These are phyloP conservation scores for Paraglomus occultum DNA, from an alignment of 192 early-diverging fungal species.

Conservation along the genomic window DNA sequence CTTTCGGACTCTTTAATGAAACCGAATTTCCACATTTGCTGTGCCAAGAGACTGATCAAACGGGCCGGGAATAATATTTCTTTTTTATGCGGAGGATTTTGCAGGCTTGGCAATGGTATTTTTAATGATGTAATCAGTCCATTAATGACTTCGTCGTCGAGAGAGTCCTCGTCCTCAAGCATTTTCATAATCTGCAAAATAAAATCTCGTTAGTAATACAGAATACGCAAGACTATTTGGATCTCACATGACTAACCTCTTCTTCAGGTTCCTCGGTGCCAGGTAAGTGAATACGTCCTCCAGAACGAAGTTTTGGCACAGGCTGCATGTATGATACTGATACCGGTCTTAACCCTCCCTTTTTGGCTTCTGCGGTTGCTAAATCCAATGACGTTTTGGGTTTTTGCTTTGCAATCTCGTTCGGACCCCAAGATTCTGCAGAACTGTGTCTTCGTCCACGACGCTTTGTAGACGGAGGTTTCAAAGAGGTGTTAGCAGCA, in stretches of 20 bases:
- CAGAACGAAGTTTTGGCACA: constrained; percentile 15
- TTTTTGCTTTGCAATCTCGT: constrained; percentile 24
- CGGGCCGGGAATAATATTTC: constrained; percentile 97
- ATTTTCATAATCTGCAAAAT: constrained; percentile 53
- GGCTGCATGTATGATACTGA: constrained; percentile 20
- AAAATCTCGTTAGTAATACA: too few relatives aligned
- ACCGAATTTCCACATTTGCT: constrained; percentile 86
- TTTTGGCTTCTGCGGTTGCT: constrained; percentile 25
- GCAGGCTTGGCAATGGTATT: constrained; percentile 82
- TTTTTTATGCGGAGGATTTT: constrained; percentile 71
- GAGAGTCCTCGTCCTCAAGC: constrained; percentile 58
- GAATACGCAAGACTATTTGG: neutral
- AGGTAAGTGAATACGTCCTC: constrained; percentile 22
- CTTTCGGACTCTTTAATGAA: constrained; percentile 78
- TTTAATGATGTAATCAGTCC: constrained; percentile 86
- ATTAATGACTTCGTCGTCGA: constrained; percentile 81
- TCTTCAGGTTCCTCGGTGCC: constrained; percentile 40
- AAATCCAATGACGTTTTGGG: constrained; percentile 29
- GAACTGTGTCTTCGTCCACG: constrained; percentile 26
- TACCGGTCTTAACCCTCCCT: constrained; percentile 16
- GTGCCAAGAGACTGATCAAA: constrained; percentile 78
- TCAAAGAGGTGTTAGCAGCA: constrained; percentile 12
- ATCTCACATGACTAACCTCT: constrained; percentile 18
- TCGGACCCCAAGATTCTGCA: constrained; percentile 26
- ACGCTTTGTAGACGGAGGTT: constrained; percentile 26